A percentile compares a stretch with the other conserved stretches of the same genome.
phyloP scores from a whole-genome alignment of 2,329 filamentous ascomycete species.

The Epichloe uncinata region DNA sequence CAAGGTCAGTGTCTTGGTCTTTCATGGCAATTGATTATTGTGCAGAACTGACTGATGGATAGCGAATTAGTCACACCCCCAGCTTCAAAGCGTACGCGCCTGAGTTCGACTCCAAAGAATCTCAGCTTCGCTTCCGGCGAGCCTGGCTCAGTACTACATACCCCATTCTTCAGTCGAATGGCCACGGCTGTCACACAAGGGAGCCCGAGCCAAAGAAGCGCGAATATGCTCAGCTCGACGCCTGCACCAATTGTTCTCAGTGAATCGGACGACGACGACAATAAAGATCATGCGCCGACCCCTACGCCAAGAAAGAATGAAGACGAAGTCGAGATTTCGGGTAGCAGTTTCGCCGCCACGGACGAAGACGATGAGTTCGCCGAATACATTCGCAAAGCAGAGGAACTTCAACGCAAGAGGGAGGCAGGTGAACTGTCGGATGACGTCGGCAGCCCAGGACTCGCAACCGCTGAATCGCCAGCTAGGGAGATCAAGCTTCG shows the following conservation, averaged over 20 bases:
- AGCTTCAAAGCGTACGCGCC: constrained; percentile 25
- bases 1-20: neutral
- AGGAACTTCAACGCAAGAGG: constrained; percentile 31
- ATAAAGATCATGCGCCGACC: constrained; percentile 3
- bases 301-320: constrained; percentile 7
- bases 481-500: constrained; percentile 27
- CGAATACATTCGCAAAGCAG: constrained; percentile 31
- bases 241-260: constrained; percentile 14
- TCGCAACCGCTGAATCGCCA: constrained; percentile 11
- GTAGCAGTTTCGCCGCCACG: constrained; percentile 11
- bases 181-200: neutral
- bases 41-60: neutral
- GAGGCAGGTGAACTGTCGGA: constrained; percentile 27
- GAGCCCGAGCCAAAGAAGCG: neutral
- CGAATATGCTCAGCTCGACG: neutral
- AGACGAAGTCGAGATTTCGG: constrained; percentile 14
- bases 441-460: constrained; percentile 15
- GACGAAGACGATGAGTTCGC: constrained; percentile 29
- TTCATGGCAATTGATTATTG: neutral
- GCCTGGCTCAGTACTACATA: constrained; percentile 8
- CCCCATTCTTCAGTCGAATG: constrained; percentile 7
- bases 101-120: constrained; percentile 10
- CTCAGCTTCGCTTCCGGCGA: constrained; percentile 5
- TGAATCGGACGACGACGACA: constrained; percentile 20
- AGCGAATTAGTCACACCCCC: constrained; percentile 24